phyloP scores from a whole-genome alignment of 352 stramenopile genomes.

The Phytopythium vexans region DNA sequence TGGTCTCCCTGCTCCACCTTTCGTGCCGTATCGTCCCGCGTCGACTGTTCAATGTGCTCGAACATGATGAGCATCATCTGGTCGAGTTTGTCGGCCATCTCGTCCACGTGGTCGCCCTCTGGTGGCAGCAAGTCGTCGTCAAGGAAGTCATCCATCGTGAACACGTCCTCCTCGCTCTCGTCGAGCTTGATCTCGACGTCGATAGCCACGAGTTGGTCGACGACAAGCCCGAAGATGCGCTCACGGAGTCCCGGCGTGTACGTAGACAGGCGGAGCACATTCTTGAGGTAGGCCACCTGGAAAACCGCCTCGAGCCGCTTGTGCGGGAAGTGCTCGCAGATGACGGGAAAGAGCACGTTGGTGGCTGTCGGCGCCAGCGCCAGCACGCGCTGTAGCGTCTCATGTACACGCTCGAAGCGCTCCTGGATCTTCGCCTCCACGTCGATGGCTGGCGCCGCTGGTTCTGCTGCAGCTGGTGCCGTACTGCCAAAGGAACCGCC shows the following conservation, averaged over 20 bases:
- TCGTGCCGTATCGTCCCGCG: background rate
- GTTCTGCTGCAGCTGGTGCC: conserved; percentile 10
- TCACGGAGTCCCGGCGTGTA: conserved; percentile 74
- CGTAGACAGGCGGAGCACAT: conserved; percentile 63
- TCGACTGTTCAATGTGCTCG: conserved; percentile 63
- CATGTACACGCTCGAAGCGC: conserved; percentile 60
- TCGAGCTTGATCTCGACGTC: conserved; percentile 90
- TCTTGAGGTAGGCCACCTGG: conserved; percentile 71
- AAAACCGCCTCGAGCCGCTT: conserved; percentile 68
- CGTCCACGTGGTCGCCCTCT: conserved; percentile 48
- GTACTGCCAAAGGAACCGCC: conserved; percentile 37
- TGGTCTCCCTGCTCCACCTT: background rate
- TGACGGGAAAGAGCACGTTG: conserved; percentile 72
- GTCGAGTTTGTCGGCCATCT: conserved; percentile 88
- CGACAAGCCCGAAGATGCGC: conserved; percentile 78
- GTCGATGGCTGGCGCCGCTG: conserved; percentile 13
- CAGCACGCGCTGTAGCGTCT: conserved; percentile 60
- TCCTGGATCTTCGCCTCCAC: conserved; percentile 53
- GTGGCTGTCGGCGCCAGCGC: conserved; percentile 68
- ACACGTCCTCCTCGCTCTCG: conserved; percentile 80
- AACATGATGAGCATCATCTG: conserved; percentile 89
- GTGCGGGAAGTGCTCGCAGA: conserved; percentile 80
- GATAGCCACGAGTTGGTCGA: conserved; percentile 82
- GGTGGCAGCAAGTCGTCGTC: conserved; percentile 72
- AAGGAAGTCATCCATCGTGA: conserved; percentile 80